phyloP scores from a whole-genome alignment of 305 asterid genomes.

The Solanum hybrid region DNA sequence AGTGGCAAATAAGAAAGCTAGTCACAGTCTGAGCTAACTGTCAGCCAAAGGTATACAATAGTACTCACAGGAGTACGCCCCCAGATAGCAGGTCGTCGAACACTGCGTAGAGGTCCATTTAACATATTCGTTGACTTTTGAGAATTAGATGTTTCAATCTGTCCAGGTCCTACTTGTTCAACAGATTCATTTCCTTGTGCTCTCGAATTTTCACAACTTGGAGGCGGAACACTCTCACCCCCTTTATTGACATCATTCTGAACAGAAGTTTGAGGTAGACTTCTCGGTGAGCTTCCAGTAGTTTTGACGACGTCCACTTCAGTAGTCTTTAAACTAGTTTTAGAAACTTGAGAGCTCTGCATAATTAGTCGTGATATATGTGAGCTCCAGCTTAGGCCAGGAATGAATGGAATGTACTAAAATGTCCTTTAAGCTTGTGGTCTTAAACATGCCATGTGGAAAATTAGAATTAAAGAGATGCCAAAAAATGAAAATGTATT shows the following conservation, averaged over 20 bases:
- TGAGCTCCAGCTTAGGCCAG: neutral
- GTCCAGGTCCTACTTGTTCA: constrained; percentile 27
- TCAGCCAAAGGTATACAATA: neutral
- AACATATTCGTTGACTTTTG: constrained; percentile 23
- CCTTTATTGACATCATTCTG: constrained; percentile 25
- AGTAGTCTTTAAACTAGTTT: constrained; percentile 36
- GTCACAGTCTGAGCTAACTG: neutral
- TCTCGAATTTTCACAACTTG: constrained; percentile 21
- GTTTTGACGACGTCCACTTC: constrained; percentile 26
- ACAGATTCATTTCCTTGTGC: constrained; percentile 16
- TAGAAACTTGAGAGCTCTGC: constrained; percentile 50
- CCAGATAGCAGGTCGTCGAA: constrained; percentile 45
- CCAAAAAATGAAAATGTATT: neutral
- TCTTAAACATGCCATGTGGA: neutral
- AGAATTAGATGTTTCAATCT: constrained; percentile 30
- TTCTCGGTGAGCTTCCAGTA: constrained; percentile 20
- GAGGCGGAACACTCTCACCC: constrained; percentile 12
- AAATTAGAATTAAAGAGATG: neutral
- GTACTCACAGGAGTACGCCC: constrained; percentile 77
- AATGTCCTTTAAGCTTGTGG: neutral
- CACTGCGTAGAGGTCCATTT: constrained; percentile 32
- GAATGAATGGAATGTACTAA: neutral
- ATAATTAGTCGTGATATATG: constrained; percentile 9
- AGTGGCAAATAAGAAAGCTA: neutral
- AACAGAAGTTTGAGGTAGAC: constrained; percentile 24